Evolutionary conservation across 495 filamentous ascomycete species (phyloP).

Genomic region (Gamarada debralockiae): DNA sequence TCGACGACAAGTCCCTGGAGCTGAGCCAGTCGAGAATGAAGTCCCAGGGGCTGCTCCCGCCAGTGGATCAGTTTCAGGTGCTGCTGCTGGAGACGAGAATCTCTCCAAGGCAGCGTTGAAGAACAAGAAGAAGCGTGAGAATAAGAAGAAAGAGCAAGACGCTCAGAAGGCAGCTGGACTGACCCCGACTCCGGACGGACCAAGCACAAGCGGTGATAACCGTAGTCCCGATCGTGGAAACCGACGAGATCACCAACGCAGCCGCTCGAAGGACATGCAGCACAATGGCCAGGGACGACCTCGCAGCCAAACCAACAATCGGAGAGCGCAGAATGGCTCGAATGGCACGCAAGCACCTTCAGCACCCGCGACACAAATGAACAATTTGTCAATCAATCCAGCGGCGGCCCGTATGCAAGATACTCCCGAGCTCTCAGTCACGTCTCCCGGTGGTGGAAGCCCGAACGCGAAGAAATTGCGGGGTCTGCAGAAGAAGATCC

Average conservation of each 20-base stretch:
- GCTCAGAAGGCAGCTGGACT: conserved; percentile 47
- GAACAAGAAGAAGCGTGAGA: conserved; percentile 99
- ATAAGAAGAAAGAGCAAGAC: conserved; percentile 85
- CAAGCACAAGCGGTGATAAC: conserved; percentile 36
- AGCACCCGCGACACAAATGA: conserved; percentile 7
- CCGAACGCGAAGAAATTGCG: conserved; percentile 78
- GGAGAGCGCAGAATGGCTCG: conserved; percentile 23
- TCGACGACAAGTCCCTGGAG: conserved; percentile 50
- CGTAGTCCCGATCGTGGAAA: conserved; percentile 66
- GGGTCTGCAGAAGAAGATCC: conserved; percentile 90
- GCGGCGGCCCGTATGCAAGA: conserved; percentile 17
- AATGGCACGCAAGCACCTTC: conserved; percentile 1
- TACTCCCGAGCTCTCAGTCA: conserved; percentile 43
- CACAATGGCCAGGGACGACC: conserved; percentile 23
- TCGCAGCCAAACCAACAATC: conserved; percentile 32
- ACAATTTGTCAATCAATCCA: conserved; percentile 20
- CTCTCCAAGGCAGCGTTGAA: conserved; percentile 86
- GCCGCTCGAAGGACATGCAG: conserved; percentile 51
- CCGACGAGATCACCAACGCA: conserved; percentile 43
- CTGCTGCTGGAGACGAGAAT: conserved; percentile 62
- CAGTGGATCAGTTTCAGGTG: conserved; percentile 48
- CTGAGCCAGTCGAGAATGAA: conserved; percentile 40
- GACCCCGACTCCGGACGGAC: conserved; percentile 32
- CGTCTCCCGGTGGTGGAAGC: conserved; percentile 36
- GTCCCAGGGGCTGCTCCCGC: conserved; percentile 72